phyloP scores from a whole-genome alignment of 1,284 basidiomycete species.

The Apiotrichum montevideense region DNA sequence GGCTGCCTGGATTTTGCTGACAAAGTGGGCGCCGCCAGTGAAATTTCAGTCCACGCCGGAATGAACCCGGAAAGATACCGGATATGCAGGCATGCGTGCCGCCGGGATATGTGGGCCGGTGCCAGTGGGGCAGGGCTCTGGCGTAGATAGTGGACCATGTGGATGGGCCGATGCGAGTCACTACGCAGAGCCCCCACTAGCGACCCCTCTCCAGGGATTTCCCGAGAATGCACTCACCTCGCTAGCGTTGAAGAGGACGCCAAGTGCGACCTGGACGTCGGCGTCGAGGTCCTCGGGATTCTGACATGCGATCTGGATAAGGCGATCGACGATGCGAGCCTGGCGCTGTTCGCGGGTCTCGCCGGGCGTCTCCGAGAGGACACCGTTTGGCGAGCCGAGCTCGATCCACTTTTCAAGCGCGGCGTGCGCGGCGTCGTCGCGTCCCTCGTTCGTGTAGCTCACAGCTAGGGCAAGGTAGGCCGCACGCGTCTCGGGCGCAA shows the following conservation, averaged over 20 bases:
- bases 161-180: no score
- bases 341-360: slow-evolving; percentile 21
- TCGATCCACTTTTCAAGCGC: slow-evolving; percentile 78
- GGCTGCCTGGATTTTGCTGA: no score
- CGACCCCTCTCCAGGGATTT: not conserved
- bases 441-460: slow-evolving; percentile 85
- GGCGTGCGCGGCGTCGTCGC: slow-evolving; percentile 64
- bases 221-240: slow-evolving; percentile 54
- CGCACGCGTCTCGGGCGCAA: slow-evolving; percentile 68
- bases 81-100: no score
- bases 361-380: slow-evolving; percentile 4
- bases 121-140: no score
- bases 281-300: slow-evolving; percentile 64
- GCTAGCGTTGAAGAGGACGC: slow-evolving; percentile 83
- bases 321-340: slow-evolving; percentile 33
- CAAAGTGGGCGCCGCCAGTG: no score
- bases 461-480: slow-evolving; percentile 90
- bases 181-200: no score
- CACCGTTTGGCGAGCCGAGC: slow-evolving; percentile 23
- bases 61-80: no score
- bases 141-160: no score
- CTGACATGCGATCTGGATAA: slow-evolving; percentile 47
- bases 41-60: no score
- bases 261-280: slow-evolving; percentile 91
- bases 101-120: no score